phyloP scores from a whole-genome alignment of 352 stramenopile genomes.

The Globisporangium middletonii region DNA sequence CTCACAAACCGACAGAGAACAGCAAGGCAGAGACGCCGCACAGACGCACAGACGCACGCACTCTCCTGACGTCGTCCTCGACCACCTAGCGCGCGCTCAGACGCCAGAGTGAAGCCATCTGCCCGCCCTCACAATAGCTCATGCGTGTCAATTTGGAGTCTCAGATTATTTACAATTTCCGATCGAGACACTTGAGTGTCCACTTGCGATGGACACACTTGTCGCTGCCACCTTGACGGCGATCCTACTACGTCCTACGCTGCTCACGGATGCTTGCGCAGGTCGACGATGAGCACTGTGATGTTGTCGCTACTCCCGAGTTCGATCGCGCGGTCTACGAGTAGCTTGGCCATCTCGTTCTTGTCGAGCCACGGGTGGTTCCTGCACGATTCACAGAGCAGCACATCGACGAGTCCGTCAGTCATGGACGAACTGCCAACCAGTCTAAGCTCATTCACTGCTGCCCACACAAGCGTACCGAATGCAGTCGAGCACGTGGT shows the following conservation, averaged over 20 bases:
- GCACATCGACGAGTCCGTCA: not conserved
- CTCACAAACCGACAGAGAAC: too few species aligned
- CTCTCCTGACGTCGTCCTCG: slow-evolving; percentile 2
- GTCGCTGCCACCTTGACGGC: too few species aligned
- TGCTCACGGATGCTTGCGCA: slow-evolving; percentile 26
- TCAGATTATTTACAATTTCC: too few species aligned
- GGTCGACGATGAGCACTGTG: slow-evolving; percentile 66
- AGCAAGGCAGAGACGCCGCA: too few species aligned
- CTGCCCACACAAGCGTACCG: slow-evolving; percentile 21
- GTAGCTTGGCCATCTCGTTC: slow-evolving; percentile 54
- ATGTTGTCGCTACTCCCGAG: slow-evolving; percentile 71
- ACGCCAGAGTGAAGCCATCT: slow-evolving; percentile 1
- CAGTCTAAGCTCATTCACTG: not conserved
- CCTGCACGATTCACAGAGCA: slow-evolving; percentile 16
- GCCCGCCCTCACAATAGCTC: not conserved
- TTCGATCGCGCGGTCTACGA: slow-evolving; percentile 63
- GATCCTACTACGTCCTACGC: not conserved
- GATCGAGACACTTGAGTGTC: too few species aligned
- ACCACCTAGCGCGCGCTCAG: not conserved
- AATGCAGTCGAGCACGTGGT: slow-evolving; percentile 55
- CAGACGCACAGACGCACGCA: too few species aligned
- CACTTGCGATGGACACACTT: too few species aligned
- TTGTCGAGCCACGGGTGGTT: slow-evolving; percentile 61
- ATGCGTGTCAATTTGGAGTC: too few species aligned
- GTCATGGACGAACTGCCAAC: not conserved